Evolutionary conservation across 768 basidiomycete species (phyloP).

Genomic region (Lentinula edodes): DNA sequence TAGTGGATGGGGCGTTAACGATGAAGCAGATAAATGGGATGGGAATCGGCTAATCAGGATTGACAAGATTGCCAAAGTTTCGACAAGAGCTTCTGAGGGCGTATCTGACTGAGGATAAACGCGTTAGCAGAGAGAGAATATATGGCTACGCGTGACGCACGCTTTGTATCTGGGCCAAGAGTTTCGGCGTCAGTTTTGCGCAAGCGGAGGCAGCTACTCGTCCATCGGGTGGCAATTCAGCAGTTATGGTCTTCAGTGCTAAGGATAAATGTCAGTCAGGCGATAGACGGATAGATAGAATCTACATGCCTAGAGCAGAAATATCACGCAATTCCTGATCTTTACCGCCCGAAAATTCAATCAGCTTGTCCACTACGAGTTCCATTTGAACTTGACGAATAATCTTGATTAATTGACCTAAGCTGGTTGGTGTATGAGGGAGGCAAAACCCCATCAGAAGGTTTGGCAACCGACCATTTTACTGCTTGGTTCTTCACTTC

Average conservation of each 20-base stretch:
- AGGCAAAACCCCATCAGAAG: not conserved
- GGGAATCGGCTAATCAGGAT: slow-evolving; percentile 87
- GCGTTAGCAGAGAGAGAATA: slow-evolving; percentile 1
- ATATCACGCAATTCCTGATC: slow-evolving; percentile 95
- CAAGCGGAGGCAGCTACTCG: slow-evolving; percentile 77
- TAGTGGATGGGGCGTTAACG: slow-evolving; percentile 54
- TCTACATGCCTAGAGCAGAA: slow-evolving; percentile 72
- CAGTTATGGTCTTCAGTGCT: slow-evolving; percentile 95
- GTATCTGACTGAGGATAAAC: slow-evolving; percentile 44
- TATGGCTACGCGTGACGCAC: slow-evolving; percentile 35
- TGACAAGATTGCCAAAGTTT: slow-evolving; percentile 79
- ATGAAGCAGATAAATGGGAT: slow-evolving; percentile 49
- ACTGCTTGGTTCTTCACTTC: slow-evolving; percentile 99
- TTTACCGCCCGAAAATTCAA: slow-evolving; percentile 77
- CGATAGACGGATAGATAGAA: not conserved
- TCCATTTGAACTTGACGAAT: slow-evolving; percentile 80
- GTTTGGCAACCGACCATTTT: slow-evolving; percentile 63
- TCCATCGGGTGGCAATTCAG: slow-evolving; percentile 80
- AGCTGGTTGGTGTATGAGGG: slow-evolving; percentile 37
- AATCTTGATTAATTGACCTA: slow-evolving; percentile 88
- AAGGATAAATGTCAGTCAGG: slow-evolving; percentile 3
- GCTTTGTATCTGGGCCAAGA: slow-evolving; percentile 73
- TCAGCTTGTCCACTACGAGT: slow-evolving; percentile 82
- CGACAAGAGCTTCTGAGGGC: slow-evolving; percentile 76
- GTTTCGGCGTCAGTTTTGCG: slow-evolving; percentile 77